A percentile compares a stretch with the other conserved stretches of the same genome.
phyloP scores from a whole-genome alignment of 148 eudicot genomes.

The Silene uniflora region DNA sequence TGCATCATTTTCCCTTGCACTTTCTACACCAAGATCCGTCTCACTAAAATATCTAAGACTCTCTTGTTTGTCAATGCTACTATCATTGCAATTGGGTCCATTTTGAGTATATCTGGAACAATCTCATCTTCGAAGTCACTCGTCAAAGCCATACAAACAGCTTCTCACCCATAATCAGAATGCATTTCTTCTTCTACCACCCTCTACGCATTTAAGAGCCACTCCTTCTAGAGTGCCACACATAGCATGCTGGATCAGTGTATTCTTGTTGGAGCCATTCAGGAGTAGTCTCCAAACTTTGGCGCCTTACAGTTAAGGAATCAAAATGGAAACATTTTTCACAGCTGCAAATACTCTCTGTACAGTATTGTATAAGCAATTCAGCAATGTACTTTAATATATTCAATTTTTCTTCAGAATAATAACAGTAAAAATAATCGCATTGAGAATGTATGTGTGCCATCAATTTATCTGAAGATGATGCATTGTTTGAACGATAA shows the following conservation, averaged over 20 bases:
- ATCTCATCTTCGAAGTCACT: slow-evolving; percentile 46
- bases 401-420: neutral
- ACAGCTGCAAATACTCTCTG: neutral
- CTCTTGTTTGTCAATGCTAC: slow-evolving; percentile 32
- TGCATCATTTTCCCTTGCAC: slow-evolving; percentile 57
- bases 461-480: neutral
- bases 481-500: neutral
- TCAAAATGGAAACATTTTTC: neutral
- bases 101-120: slow-evolving; percentile 50
- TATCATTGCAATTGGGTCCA: slow-evolving; percentile 35
- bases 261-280: neutral
- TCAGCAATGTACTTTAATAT: slow-evolving; percentile 3
- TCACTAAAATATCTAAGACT: slow-evolving; percentile 34
- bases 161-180: slow-evolving; percentile 11
- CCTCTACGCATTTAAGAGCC: neutral
- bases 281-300: neutral
- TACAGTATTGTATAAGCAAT: neutral
- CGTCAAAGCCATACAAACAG: slow-evolving; percentile 28
- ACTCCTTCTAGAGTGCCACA: slow-evolving; percentile 11
- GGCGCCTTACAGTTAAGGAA: neutral
- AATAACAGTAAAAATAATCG: neutral
- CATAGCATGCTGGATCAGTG: neutral
- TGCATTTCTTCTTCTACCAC: neutral
- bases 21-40: slow-evolving; percentile 58
- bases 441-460: neutral